Base-by-base conservation (phyloP, 306 rosid species). In the Prunus campanulata region DNA sequence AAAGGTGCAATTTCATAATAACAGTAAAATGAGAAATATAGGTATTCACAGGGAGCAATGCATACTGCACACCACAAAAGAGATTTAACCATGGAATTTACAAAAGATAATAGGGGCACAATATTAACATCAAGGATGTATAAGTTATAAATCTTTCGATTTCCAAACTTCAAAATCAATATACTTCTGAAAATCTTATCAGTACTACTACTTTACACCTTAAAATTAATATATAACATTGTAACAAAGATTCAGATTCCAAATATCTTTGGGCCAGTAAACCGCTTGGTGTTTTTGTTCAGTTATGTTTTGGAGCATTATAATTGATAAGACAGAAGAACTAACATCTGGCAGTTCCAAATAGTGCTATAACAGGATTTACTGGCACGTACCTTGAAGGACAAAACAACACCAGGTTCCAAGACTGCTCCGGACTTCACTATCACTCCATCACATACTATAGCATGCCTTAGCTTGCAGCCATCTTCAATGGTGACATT, bases 401-500 rank as follows among this genome's bases (percentile, higher is more conserved):
- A 96, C 88, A 96, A 84, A 69, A 91, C 81, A 72, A 84, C 92
- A 69, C 99, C 99, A 51, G 99, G 97, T 87, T 89, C 91, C 83
- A 92, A 77, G 71, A 85, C 82, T 78, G 97, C 90, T 82, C 97
- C 93, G 11, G 90, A 86, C 77, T 87, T 96, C 75, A 91, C 51
- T 60, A 79, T 76, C 82, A 89, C 99, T 85, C 98, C 98, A 81
- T 91, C 90, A 88, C 99, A 96, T 25, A 90, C 93, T 65, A 96
- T 88, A 74, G 94, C 93, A 88, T 92, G 90, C 77, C 81, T 86
- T 75, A 96, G 89, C 74, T 87, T 83, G 76, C 99, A 96, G 66
- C 90, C 96, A 91, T 96, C 97, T 89, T 93, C 97, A 80, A 96
- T 86, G 74, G 74, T 84, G 78, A 93, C 92, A 79, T 86, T 89